Conservation (phyloP, 148 eudicot species). For the Diospyros kaki region DNA sequence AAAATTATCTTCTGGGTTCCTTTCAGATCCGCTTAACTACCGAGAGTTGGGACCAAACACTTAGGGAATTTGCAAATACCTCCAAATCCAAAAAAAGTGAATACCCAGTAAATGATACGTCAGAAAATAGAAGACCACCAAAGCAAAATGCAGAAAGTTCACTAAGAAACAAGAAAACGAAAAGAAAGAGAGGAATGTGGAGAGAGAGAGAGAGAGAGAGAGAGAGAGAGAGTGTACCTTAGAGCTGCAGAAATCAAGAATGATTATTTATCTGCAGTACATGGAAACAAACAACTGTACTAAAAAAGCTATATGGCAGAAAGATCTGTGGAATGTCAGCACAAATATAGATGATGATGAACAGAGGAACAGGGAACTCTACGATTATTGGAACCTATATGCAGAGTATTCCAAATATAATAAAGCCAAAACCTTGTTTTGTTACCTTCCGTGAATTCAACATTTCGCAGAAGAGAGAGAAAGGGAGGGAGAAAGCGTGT, state of each 20-base stretch:
- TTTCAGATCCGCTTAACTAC: slow-evolving; percentile 12
- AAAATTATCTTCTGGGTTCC: slow-evolving; percentile 16
- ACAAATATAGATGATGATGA: slow-evolving; percentile 9
- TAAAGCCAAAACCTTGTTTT: too few relatives aligned
- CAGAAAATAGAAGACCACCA: slow-evolving; percentile 9
- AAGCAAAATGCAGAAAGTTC: slow-evolving; percentile 1
- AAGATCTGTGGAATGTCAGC: slow-evolving; percentile 33
- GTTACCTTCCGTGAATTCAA: too few relatives aligned
- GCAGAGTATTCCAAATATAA: slow-evolving; percentile 18
- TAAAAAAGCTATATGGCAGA: slow-evolving; percentile 4
- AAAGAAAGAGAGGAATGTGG: slow-evolving; percentile 18
- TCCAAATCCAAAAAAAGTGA: slow-evolving; percentile 1
- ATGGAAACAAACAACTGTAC: slow-evolving; percentile 6
- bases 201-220: not conserved
- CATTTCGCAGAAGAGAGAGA: too few relatives aligned
- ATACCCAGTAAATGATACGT: not conserved
- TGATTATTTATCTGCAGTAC: not conserved
- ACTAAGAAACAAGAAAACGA: slow-evolving; percentile 13
- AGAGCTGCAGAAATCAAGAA: not conserved
- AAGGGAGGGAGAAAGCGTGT: too few relatives aligned
- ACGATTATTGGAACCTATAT: not conserved
- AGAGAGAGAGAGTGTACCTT: slow-evolving; percentile 4
- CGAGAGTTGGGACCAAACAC: not conserved
- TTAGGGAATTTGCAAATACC: not conserved
- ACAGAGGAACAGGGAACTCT: not conserved